These are phyloP conservation scores for Conoideocrella luteorostrata DNA, from an alignment of 2,329 filamentous ascomycete genomes.

Conservation along the genomic window DNA sequence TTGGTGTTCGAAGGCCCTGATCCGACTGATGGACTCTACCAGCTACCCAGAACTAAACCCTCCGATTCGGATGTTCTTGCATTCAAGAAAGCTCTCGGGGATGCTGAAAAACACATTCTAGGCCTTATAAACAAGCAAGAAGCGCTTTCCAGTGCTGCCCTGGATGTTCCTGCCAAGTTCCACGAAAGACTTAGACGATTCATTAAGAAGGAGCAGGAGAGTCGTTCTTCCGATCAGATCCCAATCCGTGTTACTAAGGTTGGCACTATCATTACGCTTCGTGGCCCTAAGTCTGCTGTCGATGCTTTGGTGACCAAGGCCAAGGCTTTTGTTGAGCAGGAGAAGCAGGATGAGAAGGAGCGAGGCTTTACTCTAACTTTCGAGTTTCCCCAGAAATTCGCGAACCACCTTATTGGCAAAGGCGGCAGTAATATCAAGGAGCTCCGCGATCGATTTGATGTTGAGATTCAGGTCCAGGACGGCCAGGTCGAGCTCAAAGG, in stretches of 20 bases:
- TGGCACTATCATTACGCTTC: slow-evolving; percentile 61
- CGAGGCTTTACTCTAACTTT: slow-evolving; percentile 81
- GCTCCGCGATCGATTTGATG: slow-evolving; percentile 60
- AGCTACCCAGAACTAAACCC: slow-evolving; percentile 49
- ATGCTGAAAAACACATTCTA: slow-evolving; percentile 51
- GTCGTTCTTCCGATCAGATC: slow-evolving; percentile 49
- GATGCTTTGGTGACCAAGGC: slow-evolving; percentile 68
- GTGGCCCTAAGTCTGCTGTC: slow-evolving; percentile 69
- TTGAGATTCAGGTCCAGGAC: slow-evolving; percentile 82
- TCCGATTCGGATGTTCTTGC: slow-evolving; percentile 41
- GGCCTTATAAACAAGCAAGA: slow-evolving; percentile 55
- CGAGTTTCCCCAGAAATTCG: slow-evolving; percentile 91
- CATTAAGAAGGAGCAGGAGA: slow-evolving; percentile 59
- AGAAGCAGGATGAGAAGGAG: slow-evolving; percentile 89
- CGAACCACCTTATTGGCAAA: slow-evolving; percentile 74
- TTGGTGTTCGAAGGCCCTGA: slow-evolving; percentile 69
- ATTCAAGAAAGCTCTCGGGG: slow-evolving; percentile 49
- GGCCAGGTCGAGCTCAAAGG: slow-evolving; percentile 95
- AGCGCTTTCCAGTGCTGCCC: slow-evolving; percentile 38
- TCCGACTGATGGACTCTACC: slow-evolving; percentile 38
- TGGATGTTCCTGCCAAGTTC: slow-evolving; percentile 57
- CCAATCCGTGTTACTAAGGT: slow-evolving; percentile 53
- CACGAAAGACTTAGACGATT: slow-evolving; percentile 58
- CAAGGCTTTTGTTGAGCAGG: slow-evolving; percentile 72
- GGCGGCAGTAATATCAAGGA: slow-evolving; percentile 61